Conservation (phyloP, 2,329 filamentous ascomycete species). For the Monilinia fructigena region DNA sequence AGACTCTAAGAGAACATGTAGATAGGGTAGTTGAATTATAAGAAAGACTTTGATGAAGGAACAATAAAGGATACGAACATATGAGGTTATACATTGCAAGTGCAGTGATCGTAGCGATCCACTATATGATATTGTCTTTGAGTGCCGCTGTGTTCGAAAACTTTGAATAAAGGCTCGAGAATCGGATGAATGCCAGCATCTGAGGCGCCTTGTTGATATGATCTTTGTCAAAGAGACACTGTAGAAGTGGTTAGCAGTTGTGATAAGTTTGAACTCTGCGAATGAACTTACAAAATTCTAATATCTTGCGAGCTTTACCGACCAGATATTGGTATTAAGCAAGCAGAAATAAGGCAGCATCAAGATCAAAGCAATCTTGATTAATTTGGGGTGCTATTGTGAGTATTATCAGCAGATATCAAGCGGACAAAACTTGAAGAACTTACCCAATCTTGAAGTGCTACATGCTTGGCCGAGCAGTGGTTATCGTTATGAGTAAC, state of each 20-base stretch:
- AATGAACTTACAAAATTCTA: background rate
- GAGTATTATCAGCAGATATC: background rate
- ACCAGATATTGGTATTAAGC: too few species aligned
- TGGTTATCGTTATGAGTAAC: conserved; percentile 4
- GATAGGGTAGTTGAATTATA: background rate
- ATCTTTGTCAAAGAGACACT: background rate
- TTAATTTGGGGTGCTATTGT: background rate
- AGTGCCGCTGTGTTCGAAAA: background rate
- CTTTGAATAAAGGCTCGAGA: background rate
- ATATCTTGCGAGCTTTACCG: background rate
- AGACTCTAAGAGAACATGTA: background rate
- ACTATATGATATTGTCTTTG: background rate
- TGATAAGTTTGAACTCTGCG: background rate
- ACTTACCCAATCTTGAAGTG: background rate
- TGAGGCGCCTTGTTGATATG: background rate
- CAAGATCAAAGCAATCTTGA: background rate
- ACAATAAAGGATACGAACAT: background rate
- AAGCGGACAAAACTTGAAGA: background rate
- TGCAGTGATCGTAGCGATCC: too few species aligned
- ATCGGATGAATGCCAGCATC: background rate
- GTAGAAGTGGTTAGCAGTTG: background rate
- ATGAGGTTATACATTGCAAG: background rate
- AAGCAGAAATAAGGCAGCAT: background rate
- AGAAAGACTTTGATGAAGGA: background rate
- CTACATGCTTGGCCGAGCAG: background rate